phyloP scores from a whole-genome alignment of 805 yeast genomes.

The Millerozyma miso region DNA sequence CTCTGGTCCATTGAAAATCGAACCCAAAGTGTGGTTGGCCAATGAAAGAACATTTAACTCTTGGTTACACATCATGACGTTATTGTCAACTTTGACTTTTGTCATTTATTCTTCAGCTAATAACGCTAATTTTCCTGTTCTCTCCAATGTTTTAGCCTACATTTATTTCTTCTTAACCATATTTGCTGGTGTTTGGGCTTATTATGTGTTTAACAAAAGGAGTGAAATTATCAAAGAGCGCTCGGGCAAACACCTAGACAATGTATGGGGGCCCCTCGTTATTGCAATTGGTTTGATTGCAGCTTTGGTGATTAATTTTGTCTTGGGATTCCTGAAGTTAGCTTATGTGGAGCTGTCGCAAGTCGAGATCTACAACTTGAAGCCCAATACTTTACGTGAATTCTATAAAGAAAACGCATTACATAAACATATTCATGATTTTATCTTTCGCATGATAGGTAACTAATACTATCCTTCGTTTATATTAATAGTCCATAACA shows the following conservation, averaged over 20 bases:
- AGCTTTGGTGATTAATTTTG: slow-evolving; percentile 69
- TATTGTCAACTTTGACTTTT: slow-evolving; percentile 81
- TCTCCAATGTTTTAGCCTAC: slow-evolving; percentile 73
- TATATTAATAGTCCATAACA: neutral
- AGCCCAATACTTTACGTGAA: neutral
- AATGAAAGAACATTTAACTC: slow-evolving; percentile 95
- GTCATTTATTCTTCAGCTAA: slow-evolving; percentile 74
- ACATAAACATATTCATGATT: slow-evolving; percentile 33
- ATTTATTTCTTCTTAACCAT: slow-evolving; percentile 75
- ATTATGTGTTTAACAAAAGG: slow-evolving; percentile 67
- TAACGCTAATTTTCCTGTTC: slow-evolving; percentile 55
- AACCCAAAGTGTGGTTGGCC: slow-evolving; percentile 98
- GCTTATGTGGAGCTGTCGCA: slow-evolving; percentile 5
- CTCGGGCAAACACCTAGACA: slow-evolving; percentile 84
- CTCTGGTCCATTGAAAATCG: slow-evolving; percentile 89
- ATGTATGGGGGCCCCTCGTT: slow-evolving; percentile 82
- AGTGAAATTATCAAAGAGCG: slow-evolving; percentile 71
- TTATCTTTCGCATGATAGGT: slow-evolving; percentile 24
- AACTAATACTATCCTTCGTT: slow-evolving; percentile 1
- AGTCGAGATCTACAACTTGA: slow-evolving; percentile 1
- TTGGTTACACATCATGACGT: slow-evolving; percentile 87
- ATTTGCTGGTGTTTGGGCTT: slow-evolving; percentile 88
- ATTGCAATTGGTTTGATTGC: slow-evolving; percentile 65
- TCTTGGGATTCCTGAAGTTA: slow-evolving; percentile 47
- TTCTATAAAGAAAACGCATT: slow-evolving; percentile 26